phyloP scores from a whole-genome alignment of 768 basidiomycete genomes.

The Infundibulicybe gibba region DNA sequence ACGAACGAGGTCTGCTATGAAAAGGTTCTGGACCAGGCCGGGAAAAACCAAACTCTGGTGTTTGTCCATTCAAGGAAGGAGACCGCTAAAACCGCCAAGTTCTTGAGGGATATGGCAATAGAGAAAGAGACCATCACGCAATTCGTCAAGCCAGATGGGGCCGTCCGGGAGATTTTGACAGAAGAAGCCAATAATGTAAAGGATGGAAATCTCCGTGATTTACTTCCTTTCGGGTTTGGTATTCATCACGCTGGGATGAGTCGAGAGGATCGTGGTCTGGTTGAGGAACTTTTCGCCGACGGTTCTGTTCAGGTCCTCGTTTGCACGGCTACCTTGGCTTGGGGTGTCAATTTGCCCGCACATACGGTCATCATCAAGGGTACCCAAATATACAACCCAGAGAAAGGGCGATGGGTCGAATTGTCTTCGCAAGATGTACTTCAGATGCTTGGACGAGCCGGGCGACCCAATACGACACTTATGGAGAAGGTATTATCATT shows the following conservation, averaged over 20 bases:
- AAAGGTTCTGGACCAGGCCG: conserved; percentile 89
- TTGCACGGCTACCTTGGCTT: conserved; percentile 96
- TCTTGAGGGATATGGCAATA: conserved; percentile 90
- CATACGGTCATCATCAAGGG: conserved; percentile 99
- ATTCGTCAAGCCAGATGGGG: conserved; percentile 92
- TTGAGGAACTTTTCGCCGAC: conserved; percentile 93
- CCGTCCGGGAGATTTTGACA: conserved; percentile 84
- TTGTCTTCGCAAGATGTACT: conserved; percentile 93
- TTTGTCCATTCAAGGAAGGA: conserved; percentile 99
- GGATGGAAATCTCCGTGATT: conserved; percentile 80
- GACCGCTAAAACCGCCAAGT: conserved; percentile 94
- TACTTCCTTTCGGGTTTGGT: conserved; percentile 94
- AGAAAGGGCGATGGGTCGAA: conserved; percentile 97
- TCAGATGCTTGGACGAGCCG: conserved; percentile 98
- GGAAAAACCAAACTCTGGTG: conserved; percentile 89
- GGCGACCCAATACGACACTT: conserved; percentile 98
- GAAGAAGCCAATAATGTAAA: conserved; percentile 81
- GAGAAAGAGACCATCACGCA: conserved; percentile 96
- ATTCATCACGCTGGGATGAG: conserved; percentile 99
- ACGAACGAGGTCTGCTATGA: conserved; percentile 99
- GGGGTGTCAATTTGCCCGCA: conserved; percentile 98
- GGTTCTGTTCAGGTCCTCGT: conserved; percentile 92
- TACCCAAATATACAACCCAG: conserved; percentile 99
- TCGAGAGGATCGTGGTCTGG: conserved; percentile 82
- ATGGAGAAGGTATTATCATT: conserved; percentile 97